phyloP scores from a whole-genome alignment of 768 basidiomycete species.

The Chalciporus piperatus region DNA sequence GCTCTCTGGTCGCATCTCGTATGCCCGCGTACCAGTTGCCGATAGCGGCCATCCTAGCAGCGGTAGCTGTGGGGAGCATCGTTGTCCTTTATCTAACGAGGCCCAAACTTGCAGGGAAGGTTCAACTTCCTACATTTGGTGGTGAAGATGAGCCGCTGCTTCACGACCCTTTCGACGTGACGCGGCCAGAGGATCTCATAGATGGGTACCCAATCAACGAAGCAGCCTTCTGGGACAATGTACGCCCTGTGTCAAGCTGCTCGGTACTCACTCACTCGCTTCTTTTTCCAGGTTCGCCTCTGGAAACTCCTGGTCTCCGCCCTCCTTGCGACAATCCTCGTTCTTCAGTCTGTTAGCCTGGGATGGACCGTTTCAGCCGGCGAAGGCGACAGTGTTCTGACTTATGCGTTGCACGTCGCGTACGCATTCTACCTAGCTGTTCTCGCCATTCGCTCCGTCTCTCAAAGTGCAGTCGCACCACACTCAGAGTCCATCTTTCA shows the following conservation, averaged over 20 bases:
- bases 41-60: slow-evolving; percentile 47
- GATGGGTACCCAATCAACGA: slow-evolving; percentile 68
- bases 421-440: slow-evolving; percentile 61
- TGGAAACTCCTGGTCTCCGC: slow-evolving; percentile 53
- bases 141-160: slow-evolving; percentile 25
- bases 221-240: slow-evolving; percentile 57
- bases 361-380: slow-evolving; percentile 42
- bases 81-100: slow-evolving; percentile 39
- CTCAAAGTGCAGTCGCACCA: slow-evolving; percentile 38
- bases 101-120: slow-evolving; percentile 44
- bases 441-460: slow-evolving; percentile 50
- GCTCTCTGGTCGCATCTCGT: not conserved
- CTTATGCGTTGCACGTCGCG: slow-evolving; percentile 43
- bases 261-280: not conserved
- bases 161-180: slow-evolving; percentile 68
- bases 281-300: slow-evolving; percentile 47
- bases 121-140: slow-evolving; percentile 42
- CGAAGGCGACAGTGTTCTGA: slow-evolving; percentile 32
- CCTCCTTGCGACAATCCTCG: slow-evolving; percentile 45
- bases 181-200: slow-evolving; percentile 62
- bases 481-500: slow-evolving; percentile 57
- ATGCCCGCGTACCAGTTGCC: slow-evolving; percentile 65
- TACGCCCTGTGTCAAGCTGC: slow-evolving; percentile 23
- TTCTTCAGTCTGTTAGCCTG: slow-evolving; percentile 50
- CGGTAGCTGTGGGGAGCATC: slow-evolving; percentile 44